phyloP scores from a whole-genome alignment of 2,329 filamentous ascomycete species.

The Keithomyces neogunnii region DNA sequence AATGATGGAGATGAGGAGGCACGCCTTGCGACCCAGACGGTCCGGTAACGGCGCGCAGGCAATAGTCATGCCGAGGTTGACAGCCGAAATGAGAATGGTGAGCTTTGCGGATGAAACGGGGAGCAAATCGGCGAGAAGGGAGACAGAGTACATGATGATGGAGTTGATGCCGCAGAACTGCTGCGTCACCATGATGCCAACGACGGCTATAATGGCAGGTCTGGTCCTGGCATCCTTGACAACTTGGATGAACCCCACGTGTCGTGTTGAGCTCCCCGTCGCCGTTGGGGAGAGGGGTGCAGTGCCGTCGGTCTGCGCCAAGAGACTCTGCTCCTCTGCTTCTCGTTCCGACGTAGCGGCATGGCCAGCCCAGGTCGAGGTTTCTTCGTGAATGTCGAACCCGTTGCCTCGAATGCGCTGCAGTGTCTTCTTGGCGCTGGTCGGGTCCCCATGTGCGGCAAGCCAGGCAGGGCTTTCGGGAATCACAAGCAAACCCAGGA shows the following conservation, averaged over 20 bases:
- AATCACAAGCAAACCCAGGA: constrained; percentile 62
- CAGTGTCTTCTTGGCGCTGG: constrained; percentile 57
- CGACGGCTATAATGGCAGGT: constrained; percentile 70
- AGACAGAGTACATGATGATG: constrained; percentile 97
- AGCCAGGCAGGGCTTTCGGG: constrained; percentile 87
- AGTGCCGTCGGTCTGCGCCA: constrained; percentile 30
- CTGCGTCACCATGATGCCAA: constrained; percentile 87
- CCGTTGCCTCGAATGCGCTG: constrained; percentile 66
- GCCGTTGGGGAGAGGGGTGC: constrained; percentile 6
- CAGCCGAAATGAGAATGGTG: constrained; percentile 76
- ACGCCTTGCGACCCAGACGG: constrained; percentile 77
- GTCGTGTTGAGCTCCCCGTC: constrained; percentile 8
- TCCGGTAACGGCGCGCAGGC: constrained; percentile 79
- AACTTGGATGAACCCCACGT: constrained; percentile 57
- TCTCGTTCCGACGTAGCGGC: constrained; percentile 20
- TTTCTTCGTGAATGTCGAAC: constrained; percentile 65
- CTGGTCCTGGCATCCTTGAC: constrained; percentile 59
- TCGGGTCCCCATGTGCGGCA: constrained; percentile 54
- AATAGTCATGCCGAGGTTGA: constrained; percentile 79
- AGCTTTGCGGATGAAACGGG: constrained; percentile 74
- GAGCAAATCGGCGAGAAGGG: constrained; percentile 72
- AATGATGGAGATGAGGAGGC: constrained; percentile 70
- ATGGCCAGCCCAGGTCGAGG: constrained; percentile 48
- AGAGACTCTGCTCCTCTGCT: constrained; percentile 64
- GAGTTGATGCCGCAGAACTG: constrained; percentile 94